A percentile compares a stretch with the other conserved stretches of the same genome.
These are phyloP conservation scores for Rhipidocladum racemiflorum DNA, from an alignment of 176 grass and related monocot species.

Conservation along the genomic window DNA sequence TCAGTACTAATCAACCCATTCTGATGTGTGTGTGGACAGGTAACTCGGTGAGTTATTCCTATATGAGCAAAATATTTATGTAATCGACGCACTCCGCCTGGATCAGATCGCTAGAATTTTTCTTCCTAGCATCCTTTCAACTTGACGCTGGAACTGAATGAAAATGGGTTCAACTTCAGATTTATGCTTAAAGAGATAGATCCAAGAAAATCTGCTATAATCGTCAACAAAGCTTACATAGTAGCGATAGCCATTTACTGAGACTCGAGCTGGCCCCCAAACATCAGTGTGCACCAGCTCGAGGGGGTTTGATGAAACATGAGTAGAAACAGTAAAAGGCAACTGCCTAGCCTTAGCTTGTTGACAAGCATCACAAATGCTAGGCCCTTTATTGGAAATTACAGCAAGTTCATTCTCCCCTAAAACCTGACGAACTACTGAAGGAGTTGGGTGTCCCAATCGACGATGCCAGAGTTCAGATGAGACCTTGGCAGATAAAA, in stretches of 20 bases:
- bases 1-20: too few relatives aligned
- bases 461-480: neutral
- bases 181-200: neutral
- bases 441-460: accelerated
- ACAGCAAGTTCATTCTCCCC: accelerated
- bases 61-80: too few relatives aligned
- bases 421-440: accelerated
- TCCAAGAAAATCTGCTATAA: neutral
- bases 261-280: neutral
- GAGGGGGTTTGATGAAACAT: neutral
- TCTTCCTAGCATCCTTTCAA: neutral
- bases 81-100: too few relatives aligned
- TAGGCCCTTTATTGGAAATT: neutral
- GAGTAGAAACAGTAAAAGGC: neutral
- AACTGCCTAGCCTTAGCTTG: neutral
- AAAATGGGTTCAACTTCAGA: neutral
- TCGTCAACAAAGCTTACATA: neutral
- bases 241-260: neutral
- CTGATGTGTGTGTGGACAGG: too few relatives aligned
- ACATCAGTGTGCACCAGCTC: neutral
- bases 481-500: accelerated
- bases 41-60: too few relatives aligned
- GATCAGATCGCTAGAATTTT: accelerated
- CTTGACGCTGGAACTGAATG: accelerated
- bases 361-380: neutral